Evolutionary conservation across 345 rosid genomes (phyloP).

Genomic region (Reutealis trisperma): DNA sequence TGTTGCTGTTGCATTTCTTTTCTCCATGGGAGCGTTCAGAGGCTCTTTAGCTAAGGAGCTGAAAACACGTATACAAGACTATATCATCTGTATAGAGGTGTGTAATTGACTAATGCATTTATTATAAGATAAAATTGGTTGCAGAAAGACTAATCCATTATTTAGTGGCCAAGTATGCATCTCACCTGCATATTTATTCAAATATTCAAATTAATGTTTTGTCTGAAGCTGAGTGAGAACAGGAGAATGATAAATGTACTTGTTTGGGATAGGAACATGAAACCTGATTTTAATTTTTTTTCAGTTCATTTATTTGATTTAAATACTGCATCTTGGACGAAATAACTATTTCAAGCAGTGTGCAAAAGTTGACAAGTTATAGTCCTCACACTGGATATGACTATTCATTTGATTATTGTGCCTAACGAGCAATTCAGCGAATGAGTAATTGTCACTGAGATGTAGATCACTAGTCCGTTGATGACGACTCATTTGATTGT

Average conservation of each 20-base stretch:
- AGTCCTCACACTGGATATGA: background rate
- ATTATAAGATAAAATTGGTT: background rate
- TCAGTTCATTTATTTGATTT: background rate
- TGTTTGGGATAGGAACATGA: background rate
- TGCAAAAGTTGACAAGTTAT: background rate
- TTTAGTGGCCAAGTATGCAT: background rate
- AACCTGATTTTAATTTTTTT: background rate
- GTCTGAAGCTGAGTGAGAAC: background rate
- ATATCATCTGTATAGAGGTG: constrained; percentile 97
- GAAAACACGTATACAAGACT: constrained; percentile 89
- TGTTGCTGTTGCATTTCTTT: constrained; percentile 85
- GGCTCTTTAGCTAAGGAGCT: constrained; percentile 88
- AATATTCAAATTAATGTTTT: background rate
- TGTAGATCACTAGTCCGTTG: background rate
- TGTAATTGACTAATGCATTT: constrained; percentile 6
- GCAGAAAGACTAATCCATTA: background rate
- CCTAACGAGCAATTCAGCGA: background rate
- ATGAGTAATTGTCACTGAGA: background rate
- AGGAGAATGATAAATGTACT: background rate
- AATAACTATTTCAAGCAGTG: background rate
- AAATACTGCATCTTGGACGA: background rate
- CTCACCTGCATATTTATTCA: background rate
- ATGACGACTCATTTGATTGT: background rate
- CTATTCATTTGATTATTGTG: background rate
- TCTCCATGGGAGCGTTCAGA: constrained; percentile 79